A percentile compares a stretch with the other conserved stretches of the same genome.
These are phyloP conservation scores for Hirschioporus abietinus DNA, from an alignment of 768 basidiomycete species.

Conservation along the genomic window DNA sequence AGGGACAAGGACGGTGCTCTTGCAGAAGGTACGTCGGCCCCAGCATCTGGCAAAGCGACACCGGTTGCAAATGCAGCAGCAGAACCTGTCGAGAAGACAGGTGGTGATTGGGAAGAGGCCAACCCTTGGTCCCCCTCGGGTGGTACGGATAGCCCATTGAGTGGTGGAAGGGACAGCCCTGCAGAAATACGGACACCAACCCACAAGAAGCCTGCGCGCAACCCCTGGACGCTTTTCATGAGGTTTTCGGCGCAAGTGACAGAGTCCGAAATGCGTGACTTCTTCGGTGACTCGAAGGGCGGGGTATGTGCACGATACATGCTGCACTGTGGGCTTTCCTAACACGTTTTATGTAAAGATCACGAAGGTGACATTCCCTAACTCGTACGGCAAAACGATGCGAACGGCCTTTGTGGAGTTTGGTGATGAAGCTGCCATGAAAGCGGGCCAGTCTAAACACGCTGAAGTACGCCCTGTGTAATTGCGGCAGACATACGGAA, in stretches of 20 bases:
- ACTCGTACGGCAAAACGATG: slow-evolving; percentile 41
- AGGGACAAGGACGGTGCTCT: slow-evolving; percentile 28
- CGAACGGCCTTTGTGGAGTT: slow-evolving; percentile 86
- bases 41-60: slow-evolving; percentile 36
- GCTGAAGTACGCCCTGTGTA: slow-evolving; percentile 45
- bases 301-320: slow-evolving; percentile 43
- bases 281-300: slow-evolving; percentile 65
- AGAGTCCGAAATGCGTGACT: slow-evolving; percentile 67
- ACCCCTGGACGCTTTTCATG: slow-evolving; percentile 87
- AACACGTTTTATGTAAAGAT: slow-evolving; percentile 38
- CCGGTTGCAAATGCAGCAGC: slow-evolving; percentile 21
- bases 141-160: slow-evolving; percentile 15
- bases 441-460: slow-evolving; percentile 68
- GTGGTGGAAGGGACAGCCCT: slow-evolving; percentile 41
- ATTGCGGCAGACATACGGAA: slow-evolving; percentile 11
- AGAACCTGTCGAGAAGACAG: slow-evolving; percentile 20
- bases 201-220: slow-evolving; percentile 51
- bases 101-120: slow-evolving; percentile 3
- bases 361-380: slow-evolving; percentile 59
- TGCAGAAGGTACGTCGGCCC: slow-evolving; percentile 24
- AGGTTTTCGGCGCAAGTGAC: slow-evolving; percentile 44
- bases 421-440: slow-evolving; percentile 83
- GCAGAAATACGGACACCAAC: slow-evolving; percentile 70
- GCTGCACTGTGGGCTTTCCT: slow-evolving; percentile 6
- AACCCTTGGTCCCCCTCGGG: slow-evolving; percentile 5